A percentile compares a stretch with the other conserved stretches of the same genome.
Conservation (phyloP, 2,329 filamentous ascomycete species). For the Apiospora koreana region DNA sequence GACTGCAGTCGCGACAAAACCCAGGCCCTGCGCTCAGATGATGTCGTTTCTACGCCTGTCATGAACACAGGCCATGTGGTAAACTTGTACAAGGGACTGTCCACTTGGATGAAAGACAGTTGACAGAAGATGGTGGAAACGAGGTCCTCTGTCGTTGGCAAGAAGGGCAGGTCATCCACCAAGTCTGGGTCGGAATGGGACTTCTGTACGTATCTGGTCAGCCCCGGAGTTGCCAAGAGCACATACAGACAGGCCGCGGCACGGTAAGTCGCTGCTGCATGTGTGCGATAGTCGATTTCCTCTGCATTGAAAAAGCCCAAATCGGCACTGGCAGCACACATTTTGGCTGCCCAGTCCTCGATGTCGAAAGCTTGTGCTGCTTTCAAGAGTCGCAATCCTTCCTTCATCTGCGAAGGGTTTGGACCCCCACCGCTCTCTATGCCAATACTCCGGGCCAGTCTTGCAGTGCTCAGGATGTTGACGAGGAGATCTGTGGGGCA, state of each 20-base stretch:
- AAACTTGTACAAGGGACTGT: constrained; percentile 57
- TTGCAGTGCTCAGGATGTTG: constrained; percentile 46
- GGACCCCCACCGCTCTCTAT: constrained; percentile 26
- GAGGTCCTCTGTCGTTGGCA: constrained; percentile 46
- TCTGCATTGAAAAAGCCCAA: constrained; percentile 37
- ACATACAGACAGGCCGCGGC: constrained; percentile 50
- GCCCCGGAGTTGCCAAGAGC: constrained; percentile 35
- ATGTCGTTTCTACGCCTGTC: constrained; percentile 55
- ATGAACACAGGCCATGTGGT: constrained; percentile 63
- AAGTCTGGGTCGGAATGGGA: not conserved
- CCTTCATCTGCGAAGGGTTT: constrained; percentile 36
- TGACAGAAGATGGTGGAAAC: constrained; percentile 52
- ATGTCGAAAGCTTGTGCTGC: constrained; percentile 45
- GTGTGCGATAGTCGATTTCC: constrained; percentile 38
- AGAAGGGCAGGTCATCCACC: constrained; percentile 24
- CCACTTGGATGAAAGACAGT: constrained; percentile 47
- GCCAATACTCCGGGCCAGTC: constrained; percentile 41
- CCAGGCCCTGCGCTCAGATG: constrained; percentile 49
- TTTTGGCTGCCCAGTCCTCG: constrained; percentile 40
- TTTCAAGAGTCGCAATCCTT: constrained; percentile 39
- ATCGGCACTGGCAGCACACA: constrained; percentile 34
- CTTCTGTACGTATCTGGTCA: constrained; percentile 21
- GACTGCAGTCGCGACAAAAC: constrained; percentile 48
- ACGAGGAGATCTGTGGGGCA: constrained; percentile 45
- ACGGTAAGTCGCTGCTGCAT: constrained; percentile 47